A percentile compares a stretch with the other conserved stretches of the same genome.
These are phyloP conservation scores for Salix dunnii DNA, from an alignment of 345 rosid species.

Conservation along the genomic window DNA sequence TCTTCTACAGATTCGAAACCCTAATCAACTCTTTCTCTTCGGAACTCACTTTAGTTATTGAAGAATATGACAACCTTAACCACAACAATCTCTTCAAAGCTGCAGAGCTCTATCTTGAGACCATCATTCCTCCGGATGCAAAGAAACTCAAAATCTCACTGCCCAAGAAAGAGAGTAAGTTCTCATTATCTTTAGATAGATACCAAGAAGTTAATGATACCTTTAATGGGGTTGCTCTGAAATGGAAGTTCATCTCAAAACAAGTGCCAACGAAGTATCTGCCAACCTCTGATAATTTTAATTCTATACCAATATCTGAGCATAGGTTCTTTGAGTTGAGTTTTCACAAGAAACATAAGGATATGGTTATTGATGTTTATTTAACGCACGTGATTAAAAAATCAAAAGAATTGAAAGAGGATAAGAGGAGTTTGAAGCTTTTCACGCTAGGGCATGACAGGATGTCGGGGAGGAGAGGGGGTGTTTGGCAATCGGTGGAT, in stretches of 20 bases:
- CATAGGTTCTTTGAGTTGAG: conserved; percentile 21
- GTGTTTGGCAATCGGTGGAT: conserved; percentile 27
- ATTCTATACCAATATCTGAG: background rate
- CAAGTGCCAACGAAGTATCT: background rate
- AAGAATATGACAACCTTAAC: conserved; percentile 35
- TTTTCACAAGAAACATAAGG: conserved; percentile 36
- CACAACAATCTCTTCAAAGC: conserved; percentile 35
- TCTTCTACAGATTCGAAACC: conserved; percentile 15
- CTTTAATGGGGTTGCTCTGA: conserved; percentile 31
- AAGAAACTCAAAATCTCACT: conserved; percentile 18
- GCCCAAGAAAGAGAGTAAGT: conserved; percentile 17
- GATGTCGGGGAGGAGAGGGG: background rate
- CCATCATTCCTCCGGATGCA: conserved; percentile 23
- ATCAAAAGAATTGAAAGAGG: conserved; percentile 12
- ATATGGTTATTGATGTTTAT: conserved; percentile 24
- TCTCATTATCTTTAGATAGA: conserved; percentile 20
- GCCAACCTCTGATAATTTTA: background rate
- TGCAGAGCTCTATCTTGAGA: conserved; percentile 36
- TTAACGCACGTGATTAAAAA: conserved; percentile 21
- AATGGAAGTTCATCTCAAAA: conserved; percentile 23
- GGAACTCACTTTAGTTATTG: conserved; percentile 30
- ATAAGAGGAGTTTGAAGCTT: conserved; percentile 25
- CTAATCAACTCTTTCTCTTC: conserved; percentile 17
- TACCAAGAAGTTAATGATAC: conserved; percentile 26
- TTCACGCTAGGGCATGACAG: conserved; percentile 17